Conservation (phyloP, 805 yeast species). For the Millerago galiae region DNA sequence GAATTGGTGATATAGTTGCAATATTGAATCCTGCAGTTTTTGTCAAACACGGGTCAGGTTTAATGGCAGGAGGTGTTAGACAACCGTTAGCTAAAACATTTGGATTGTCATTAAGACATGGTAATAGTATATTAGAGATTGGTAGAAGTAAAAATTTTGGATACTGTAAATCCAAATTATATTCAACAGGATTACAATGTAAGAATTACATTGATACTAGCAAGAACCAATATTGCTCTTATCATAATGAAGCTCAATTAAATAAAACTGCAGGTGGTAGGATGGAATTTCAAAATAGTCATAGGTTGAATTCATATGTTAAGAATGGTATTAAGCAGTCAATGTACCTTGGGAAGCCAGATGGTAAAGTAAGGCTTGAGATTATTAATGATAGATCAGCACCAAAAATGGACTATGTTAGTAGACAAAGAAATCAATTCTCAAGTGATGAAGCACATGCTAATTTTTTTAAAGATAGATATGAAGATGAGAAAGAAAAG, state of each 20-base stretch:
- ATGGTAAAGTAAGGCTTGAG: conserved; percentile 22
- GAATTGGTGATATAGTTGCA: conserved; percentile 68
- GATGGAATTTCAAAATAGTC: conserved; percentile 66
- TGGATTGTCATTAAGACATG: conserved; percentile 47
- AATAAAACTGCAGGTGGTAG: conserved; percentile 51
- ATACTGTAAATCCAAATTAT: conserved; percentile 42
- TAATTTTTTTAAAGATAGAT: conserved; percentile 42
- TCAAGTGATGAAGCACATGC: conserved; percentile 35
- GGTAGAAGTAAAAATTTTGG: conserved; percentile 69
- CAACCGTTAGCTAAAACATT: conserved; percentile 29
- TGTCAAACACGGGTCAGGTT: conserved; percentile 13
- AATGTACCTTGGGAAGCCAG: conserved; percentile 32
- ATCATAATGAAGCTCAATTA: conserved; percentile 56
- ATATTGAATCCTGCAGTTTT: conserved; percentile 68
- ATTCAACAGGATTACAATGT: conserved; percentile 48
- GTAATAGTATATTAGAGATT: conserved; percentile 57
- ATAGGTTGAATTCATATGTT: conserved; percentile 49
- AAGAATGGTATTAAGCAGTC: conserved; percentile 37
- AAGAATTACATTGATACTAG: conserved; percentile 50
- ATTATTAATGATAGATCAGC: conserved; percentile 22
- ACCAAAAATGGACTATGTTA: conserved; percentile 18
- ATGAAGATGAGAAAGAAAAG: conserved; percentile 28
- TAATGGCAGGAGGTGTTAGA: background rate
- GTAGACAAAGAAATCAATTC: conserved; percentile 29
- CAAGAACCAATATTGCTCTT: conserved; percentile 56